Conservation (phyloP, 208 protist species). For the Trichomonas gallinae region DNA sequence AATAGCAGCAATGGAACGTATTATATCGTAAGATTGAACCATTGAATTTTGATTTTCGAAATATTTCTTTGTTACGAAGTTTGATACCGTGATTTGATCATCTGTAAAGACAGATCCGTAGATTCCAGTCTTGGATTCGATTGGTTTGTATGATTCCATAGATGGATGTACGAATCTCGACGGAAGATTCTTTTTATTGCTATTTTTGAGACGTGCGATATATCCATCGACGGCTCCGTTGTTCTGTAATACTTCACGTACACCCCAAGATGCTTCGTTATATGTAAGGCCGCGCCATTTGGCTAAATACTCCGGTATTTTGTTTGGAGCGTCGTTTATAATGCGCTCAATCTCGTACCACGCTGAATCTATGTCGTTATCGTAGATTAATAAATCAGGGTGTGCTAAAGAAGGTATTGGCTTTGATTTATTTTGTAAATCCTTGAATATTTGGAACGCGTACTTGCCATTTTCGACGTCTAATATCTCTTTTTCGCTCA, state of each 20-base stretch:
- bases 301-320: slow-evolving; percentile 40
- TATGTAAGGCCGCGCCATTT: slow-evolving; percentile 49
- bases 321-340: background rate
- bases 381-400: background rate
- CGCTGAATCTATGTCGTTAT: background rate
- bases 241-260: background rate
- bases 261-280: slow-evolving; percentile 49
- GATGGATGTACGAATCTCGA: background rate
- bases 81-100: background rate
- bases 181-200: background rate
- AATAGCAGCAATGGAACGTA: background rate
- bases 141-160: background rate
- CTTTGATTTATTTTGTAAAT: background rate
- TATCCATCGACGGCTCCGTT: background rate
- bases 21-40: background rate
- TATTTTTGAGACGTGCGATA: background rate
- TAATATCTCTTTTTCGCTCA: background rate
- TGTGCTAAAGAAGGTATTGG: background rate
- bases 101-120: background rate
- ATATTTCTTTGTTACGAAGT: background rate
- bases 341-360: background rate
- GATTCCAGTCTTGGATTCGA: background rate
- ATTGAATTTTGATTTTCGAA: background rate
- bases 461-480: background rate
- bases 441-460: background rate